A percentile compares a stretch with the other conserved stretches of the same genome.
These are phyloP conservation scores for Annulohypoxylon truncatum DNA, from an alignment of 2,329 filamentous ascomycete genomes.

Conservation along the genomic window DNA sequence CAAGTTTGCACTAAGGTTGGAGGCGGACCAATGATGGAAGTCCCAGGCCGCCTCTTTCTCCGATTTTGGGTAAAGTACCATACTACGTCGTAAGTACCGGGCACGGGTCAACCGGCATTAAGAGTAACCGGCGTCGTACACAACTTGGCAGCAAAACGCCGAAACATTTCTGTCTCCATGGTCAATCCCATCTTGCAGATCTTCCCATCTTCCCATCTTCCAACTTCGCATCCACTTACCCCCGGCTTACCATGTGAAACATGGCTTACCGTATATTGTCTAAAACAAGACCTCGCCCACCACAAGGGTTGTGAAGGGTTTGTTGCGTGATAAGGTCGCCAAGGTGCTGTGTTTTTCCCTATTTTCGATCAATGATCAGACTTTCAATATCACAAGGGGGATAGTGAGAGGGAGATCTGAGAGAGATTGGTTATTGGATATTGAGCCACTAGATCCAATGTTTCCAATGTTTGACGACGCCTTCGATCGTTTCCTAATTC, in stretches of 20 bases:
- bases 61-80: constrained; percentile 9
- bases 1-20: constrained; percentile 3
- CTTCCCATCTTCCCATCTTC: not conserved
- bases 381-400: constrained; percentile 24
- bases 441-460: constrained; percentile 13
- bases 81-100: constrained; percentile 24
- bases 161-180: constrained; percentile 30
- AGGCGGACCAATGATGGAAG: constrained; percentile 17
- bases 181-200: constrained; percentile 4
- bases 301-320: constrained; percentile 15
- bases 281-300: constrained; percentile 26
- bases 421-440: constrained; percentile 18
- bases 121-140: constrained; percentile 33
- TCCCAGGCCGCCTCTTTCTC: not conserved
- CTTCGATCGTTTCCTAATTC: constrained; percentile 31
- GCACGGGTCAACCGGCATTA: constrained; percentile 35
- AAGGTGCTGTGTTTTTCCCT: constrained; percentile 11
- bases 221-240: constrained; percentile 36
- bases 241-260: constrained; percentile 35
- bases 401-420: not conserved
- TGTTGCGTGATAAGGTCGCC: not conserved
- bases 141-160: constrained; percentile 39
- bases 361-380: not conserved
- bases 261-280: constrained; percentile 34
- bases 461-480: constrained; percentile 30